Evolutionary conservation across 768 basidiomycete genomes (phyloP), one percentile per base, ranked within the genome.

Genomic region (Arthromyces matolae): DNA sequence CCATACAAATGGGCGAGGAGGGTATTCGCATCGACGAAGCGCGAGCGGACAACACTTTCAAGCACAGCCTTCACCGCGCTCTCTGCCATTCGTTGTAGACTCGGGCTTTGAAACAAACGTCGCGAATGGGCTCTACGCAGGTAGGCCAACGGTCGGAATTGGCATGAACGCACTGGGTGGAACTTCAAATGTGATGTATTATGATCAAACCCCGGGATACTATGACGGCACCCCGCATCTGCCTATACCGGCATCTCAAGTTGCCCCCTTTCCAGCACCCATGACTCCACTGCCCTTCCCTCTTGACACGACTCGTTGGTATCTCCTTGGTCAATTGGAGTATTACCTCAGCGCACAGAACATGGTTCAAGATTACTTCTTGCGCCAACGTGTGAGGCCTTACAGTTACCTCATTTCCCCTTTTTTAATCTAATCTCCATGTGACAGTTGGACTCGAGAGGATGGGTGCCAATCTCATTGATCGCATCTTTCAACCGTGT

Each of bases 291-390:
- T 47, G 50, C 56, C 74, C 4, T 83, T 79, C 68, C 75, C 81
- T 2, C 61, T 89, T 10, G 90, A 93, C 59, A 66, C 79, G 19
- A 81, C 77, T 41, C 65, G 82, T 40, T 85, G 76, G 58, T 82
- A 78, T 61, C 71, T 95, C 22, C 76, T 95, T 35, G 84, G 81
- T 1, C 88, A 95, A 65, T 68, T 95, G 42, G 94, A 95, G 67
- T 96, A 92, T 65, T 97, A 95, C 69, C 74, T 97, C 56, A 90
- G 91, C 56, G 74, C 85, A 47, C 84, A 96, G 62, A 96, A 95
- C 62, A 75, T 97, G 70, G 86, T 79, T n/a, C 80, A 83, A 61
- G 93, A 97, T 64, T 76, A 87, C 55, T 95, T 78, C 68, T 71
- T 97, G 28, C 77, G 91, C 43, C 77, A 83, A 67, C 73, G 80